phyloP scores from a whole-genome alignment of 2,329 filamentous ascomycete species.

The Cladophialophora exuberans region DNA sequence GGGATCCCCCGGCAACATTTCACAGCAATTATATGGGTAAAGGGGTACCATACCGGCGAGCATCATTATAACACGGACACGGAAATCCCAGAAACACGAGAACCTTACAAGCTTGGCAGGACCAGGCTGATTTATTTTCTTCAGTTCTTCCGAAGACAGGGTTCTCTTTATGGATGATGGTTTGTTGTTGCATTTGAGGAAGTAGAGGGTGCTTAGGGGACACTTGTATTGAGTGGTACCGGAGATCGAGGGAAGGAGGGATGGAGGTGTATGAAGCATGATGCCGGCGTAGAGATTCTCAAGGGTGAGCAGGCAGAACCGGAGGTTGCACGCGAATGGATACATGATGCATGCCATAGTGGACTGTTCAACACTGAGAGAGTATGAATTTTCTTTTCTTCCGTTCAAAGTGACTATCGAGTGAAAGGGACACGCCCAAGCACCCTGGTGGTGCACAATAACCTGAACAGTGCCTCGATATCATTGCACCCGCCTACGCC shows the following conservation, averaged over 20 bases:
- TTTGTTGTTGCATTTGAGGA: too few relatives aligned
- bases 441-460: too few relatives aligned
- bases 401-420: too few relatives aligned
- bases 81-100: too few relatives aligned
- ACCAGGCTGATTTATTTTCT: constrained; percentile 22
- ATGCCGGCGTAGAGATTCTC: too few relatives aligned
- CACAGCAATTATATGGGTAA: constrained; percentile 15
- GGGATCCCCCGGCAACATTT: background rate
- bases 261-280: background rate
- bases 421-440: too few relatives aligned
- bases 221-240: background rate
- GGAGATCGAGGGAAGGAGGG: background rate
- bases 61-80: too few relatives aligned
- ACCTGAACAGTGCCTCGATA: constrained; percentile 3
- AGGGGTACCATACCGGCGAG: background rate
- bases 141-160: background rate
- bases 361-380: background rate
- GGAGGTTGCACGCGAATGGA: background rate
- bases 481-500: too few relatives aligned
- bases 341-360: background rate
- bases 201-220: too few relatives aligned
- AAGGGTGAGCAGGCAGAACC: background rate
- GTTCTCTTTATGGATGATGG: too few relatives aligned
- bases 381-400: too few relatives aligned
- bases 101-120: constrained; percentile 18